Evolutionary conservation across 805 yeast species (phyloP), one percentile per base, ranked within the genome.

Genomic region (Candida ipomoeae): DNA sequence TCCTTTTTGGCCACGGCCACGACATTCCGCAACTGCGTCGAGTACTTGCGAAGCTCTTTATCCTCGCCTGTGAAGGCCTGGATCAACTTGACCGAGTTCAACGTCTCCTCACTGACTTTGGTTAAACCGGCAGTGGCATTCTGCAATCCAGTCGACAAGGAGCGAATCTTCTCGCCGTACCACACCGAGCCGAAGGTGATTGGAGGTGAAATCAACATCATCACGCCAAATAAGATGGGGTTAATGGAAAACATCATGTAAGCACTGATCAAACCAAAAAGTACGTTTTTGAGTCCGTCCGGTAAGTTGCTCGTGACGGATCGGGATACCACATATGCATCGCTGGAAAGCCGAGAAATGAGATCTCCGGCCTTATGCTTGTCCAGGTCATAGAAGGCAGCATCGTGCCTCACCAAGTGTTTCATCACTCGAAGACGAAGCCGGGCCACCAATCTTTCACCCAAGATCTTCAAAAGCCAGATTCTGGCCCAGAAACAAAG

Each of bases 311-410:
- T 63, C 11, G 77, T 74, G 46, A 74, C 68, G 2, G 77, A 72
- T 40, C 74, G 61, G 10, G 74, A 68, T 13, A 74, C 78, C n/a
- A 74, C 71, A 53, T 73, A 73, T 2, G 78, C 78, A 57, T 74
- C 78, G 53, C 74, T 69, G 5, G 75, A 69, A 37, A 73, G 65
- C 44, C 78, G 62, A 11, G 75, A 70, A 44, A 74, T 71, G 55
- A 74, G 68, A 54, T 74, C 78, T 15, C 78, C 78, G 1, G 74
- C 77, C 58, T 73, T 73, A 58, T 74, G 71, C 55, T 72, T 73
- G 21, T 73, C 78, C 41, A 61, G 60, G 52, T 74, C 78, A 51
- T 65, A 74, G 52, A 74, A 74, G 6, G 67, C 65, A 1, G 74
- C 52, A 52, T 74, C 78, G 53, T 74, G 77, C 34, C 76, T 57